Percentiles rank a stretch among this genome's conserved stretches.
These are phyloP conservation scores for Hemisphaericaspora nanyangensis DNA, from an alignment of 805 yeast species.

Conservation along the genomic window DNA sequence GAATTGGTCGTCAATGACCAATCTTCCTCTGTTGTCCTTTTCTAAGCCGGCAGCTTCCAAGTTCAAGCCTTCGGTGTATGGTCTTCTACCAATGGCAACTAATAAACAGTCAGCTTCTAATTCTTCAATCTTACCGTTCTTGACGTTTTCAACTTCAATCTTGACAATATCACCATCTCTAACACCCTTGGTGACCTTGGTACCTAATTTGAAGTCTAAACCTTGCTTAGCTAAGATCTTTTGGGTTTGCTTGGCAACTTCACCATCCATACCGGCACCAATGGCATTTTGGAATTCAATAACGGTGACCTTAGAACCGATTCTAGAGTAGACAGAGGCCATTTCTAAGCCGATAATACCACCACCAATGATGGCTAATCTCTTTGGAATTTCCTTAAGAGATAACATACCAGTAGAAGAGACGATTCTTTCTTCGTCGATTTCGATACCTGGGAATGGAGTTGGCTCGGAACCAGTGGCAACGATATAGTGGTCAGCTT, in stretches of 20 bases:
- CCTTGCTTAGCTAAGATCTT: constrained; percentile 94
- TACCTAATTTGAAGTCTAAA: constrained; percentile 83
- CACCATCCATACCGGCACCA: constrained; percentile 98
- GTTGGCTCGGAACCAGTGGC: constrained; percentile 99
- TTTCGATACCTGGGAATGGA: constrained; percentile 96
- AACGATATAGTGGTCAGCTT: constrained; percentile 80
- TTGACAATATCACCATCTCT: constrained; percentile 87
- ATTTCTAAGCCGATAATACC: constrained; percentile 99
- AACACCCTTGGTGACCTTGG: constrained; percentile 84
- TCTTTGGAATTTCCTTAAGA: constrained; percentile 88
- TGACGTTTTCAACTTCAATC: constrained; percentile 84
- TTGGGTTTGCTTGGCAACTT: constrained; percentile 86
- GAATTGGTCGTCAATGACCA: constrained; percentile 91
- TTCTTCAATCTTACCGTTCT: constrained; percentile 74
- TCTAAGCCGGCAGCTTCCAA: constrained; percentile 89
- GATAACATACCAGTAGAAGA: constrained; percentile 90
- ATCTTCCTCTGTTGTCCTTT: constrained; percentile 85
- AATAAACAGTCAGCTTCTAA: constrained; percentile 88
- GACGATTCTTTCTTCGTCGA: constrained; percentile 96
- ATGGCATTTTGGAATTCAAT: constrained; percentile 85
- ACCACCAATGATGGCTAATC: constrained; percentile 92
- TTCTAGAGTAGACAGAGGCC: constrained; percentile 96
- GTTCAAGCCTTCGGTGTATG: constrained; percentile 85
- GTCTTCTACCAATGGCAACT: constrained; percentile 99
- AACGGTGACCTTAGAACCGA: constrained; percentile 94